Evolutionary conservation across 805 yeast genomes (phyloP).

Genomic region (Scheffersomyces stipitis): DNA sequence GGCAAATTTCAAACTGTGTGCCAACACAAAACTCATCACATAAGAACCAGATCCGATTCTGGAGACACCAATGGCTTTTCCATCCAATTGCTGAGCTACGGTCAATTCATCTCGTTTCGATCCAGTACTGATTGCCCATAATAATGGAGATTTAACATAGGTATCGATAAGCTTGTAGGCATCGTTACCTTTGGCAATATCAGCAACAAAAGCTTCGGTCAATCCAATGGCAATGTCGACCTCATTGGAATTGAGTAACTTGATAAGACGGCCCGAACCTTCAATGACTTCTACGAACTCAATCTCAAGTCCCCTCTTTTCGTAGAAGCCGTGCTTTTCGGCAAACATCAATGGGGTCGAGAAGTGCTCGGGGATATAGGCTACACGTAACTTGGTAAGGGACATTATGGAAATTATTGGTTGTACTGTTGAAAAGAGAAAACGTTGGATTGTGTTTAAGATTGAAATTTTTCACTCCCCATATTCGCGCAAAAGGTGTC

Average conservation of each 20-base stretch:
- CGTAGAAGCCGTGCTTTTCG: constrained; percentile 54
- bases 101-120: constrained; percentile 53
- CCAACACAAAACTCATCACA: constrained; percentile 86
- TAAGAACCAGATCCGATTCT: constrained; percentile 91
- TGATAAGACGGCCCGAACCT: constrained; percentile 86
- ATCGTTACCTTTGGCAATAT: constrained; percentile 68
- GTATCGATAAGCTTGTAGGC: constrained; percentile 72
- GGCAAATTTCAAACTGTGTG: constrained; percentile 55
- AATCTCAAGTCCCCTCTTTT: constrained; percentile 49
- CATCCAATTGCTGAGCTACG: constrained; percentile 54
- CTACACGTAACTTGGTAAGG: constrained; percentile 48
- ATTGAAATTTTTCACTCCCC: too few relatives aligned
- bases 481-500: too few relatives aligned
- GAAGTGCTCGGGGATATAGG: constrained; percentile 90
- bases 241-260: constrained; percentile 59
- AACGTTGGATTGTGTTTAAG: too few relatives aligned
- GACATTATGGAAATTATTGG: too few relatives aligned
- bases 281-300: constrained; percentile 72
- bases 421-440: too few relatives aligned
- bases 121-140: constrained; percentile 91
- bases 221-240: constrained; percentile 84
- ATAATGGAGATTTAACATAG: constrained; percentile 80
- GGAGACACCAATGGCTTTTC: constrained; percentile 71
- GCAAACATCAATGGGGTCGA: constrained; percentile 85
- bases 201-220: constrained; percentile 89